Percentiles rank a stretch among this genome's conserved stretches.
phyloP scores from a whole-genome alignment of 2,329 filamentous ascomycete species.

The Talaromyces sp. region DNA sequence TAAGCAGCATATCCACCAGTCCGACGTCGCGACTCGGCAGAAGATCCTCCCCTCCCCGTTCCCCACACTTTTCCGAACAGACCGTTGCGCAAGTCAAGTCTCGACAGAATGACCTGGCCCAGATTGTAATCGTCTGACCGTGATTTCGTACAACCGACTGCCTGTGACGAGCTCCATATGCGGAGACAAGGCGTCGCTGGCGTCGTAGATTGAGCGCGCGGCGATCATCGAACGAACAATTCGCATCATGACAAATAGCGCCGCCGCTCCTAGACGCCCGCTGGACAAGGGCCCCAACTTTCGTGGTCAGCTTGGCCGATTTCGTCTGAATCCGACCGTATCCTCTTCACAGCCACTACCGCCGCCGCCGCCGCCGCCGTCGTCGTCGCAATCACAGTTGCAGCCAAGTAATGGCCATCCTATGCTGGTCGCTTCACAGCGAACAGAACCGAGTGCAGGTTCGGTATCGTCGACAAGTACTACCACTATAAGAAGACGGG shows the following conservation, averaged over 20 bases:
- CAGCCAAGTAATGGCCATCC: slow-evolving; percentile 2
- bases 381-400: slow-evolving; percentile 7
- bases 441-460: not conserved
- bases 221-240: not conserved
- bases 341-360: slow-evolving; percentile 11
- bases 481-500: slow-evolving; percentile 12
- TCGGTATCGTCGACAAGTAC: slow-evolving; percentile 15
- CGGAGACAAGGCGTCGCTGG: slow-evolving; percentile 3
- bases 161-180: not conserved
- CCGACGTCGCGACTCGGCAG: not conserved
- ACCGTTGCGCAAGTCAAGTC: not conserved
- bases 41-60: not conserved
- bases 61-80: not conserved
- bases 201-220: slow-evolving; percentile 1
- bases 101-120: slow-evolving; percentile 5
- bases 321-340: slow-evolving; percentile 26
- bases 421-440: not conserved
- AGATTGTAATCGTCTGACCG: slow-evolving; percentile 1
- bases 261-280: slow-evolving; percentile 11
- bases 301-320: slow-evolving; percentile 33
- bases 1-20: not conserved
- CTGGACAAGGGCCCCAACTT: slow-evolving; percentile 21
- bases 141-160: not conserved
- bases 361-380: slow-evolving; percentile 16
- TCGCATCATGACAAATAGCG: slow-evolving; percentile 11